Evolutionary conservation across 2,329 filamentous ascomycete genomes (phyloP), one percentile per base, ranked within the genome.

Genomic region (Aspergillus vadensis): DNA sequence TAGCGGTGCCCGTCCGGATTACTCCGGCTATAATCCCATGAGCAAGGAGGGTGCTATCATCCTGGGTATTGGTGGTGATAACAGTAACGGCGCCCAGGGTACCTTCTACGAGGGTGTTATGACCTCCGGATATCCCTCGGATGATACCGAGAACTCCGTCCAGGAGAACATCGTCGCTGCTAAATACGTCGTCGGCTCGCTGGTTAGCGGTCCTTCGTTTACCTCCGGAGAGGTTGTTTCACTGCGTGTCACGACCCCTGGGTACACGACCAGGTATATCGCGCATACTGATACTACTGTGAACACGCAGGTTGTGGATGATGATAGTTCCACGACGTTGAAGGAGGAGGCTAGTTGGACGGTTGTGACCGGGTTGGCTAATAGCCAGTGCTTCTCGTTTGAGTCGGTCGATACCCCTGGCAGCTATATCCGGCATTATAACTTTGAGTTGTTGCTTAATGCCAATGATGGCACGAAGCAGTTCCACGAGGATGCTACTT

Each of bases 11-110:
- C 83, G 86, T 3, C 86, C 86, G 4, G 78, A 36, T n/a, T 67
- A 43, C 3, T 63, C 69, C 14, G 85, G 85, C 9, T 88, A 88
- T 74, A 83, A 86, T 69, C 74, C 82, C 0, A 89, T 89, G 87
- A 77, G 67, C 64, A 88, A 88, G 65, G 86, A 89, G 68, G 86
- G 86, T 12, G 82, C 86, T 58, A 86, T 89, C 48, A 81, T 89
- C 60, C 84, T 89, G n/a, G 86, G 87, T n/a, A 88, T 88, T 57
- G 87, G 87, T n/a, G 87, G 87, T 7, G 87, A 89, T 66, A 89
- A 87, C 75, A 86, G 84, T 68, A 76, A 78, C 65, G 67, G 82
- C 50, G 86, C 79, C 0, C 84, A 87, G 68, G 86, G 86, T 25
- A 88, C 86, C 0, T 87, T 86, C 68, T 86, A 88, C 72, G 86